Evolutionary conservation across 805 yeast species (phyloP), one percentile per base, ranked within the genome.

Genomic region (Suhomyces prunicola): DNA sequence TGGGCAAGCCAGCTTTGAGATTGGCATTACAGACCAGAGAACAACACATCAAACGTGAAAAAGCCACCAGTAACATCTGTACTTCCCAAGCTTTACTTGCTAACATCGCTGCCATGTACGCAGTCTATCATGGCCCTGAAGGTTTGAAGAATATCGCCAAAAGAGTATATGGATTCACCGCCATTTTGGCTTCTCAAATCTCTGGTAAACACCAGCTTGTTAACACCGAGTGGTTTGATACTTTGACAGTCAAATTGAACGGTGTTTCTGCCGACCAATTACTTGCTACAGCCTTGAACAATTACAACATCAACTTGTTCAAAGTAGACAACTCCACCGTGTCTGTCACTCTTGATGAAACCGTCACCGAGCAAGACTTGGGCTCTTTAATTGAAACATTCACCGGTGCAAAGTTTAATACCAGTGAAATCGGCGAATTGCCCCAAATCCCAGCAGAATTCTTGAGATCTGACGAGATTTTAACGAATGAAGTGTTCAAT

Each of bases 51-150:
- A 89, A 92, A 71, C 84, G 99, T 70, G 99, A 94, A 69, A 92
- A 89, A 73, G 99, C 99, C 13, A 94, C 99, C 17, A 90, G 97
- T 29, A 94, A 94, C 69, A 94, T 94, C 54, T 94, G 99, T 76
- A 94, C 99, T 17, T 97, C 99, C 7, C 99, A 94, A 77, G 97
- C 97, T 23, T 78, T 94, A 52, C 76, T 94, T 57, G 99, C 99
- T 17, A 94, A 94, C 69, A 90, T 94, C 76, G 86, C 97, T 22
- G 91, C 97, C 24, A 90, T 88, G 82, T 94, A 93, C 68, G 97
- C 92, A 5, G 96, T 94, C 29, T 94, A 92, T 73, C 99, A 94
- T 66, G 99, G 99, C 39, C 92, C 96, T 12, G 78, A 85, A 60
- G 97, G 97, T 10, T 78, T 94, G 62, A 80, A 77, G 63, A 77